Conservation (phyloP, 2,329 filamentous ascomycete genomes). For the Penicillium capsulatum region DNA sequence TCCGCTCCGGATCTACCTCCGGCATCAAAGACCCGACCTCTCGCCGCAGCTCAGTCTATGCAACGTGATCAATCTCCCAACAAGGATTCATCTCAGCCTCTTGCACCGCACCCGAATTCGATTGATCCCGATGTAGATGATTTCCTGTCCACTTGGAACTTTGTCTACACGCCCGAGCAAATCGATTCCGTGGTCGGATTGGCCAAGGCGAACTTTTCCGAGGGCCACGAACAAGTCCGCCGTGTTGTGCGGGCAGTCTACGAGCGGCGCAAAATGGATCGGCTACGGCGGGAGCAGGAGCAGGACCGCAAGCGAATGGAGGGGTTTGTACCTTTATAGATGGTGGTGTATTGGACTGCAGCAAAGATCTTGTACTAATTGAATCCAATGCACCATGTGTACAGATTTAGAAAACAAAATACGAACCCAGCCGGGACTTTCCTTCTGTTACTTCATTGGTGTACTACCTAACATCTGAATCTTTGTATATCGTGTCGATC, state of each 20-base stretch:
- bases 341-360: not conserved
- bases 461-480: too few relatives aligned
- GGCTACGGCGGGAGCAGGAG: conserved; percentile 29
- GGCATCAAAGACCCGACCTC: conserved; percentile 21
- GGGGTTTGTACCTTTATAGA: conserved; percentile 31
- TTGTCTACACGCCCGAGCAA: conserved; percentile 87
- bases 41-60: conserved; percentile 21
- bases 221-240: conserved; percentile 73
- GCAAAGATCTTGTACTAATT: too few relatives aligned
- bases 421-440: too few relatives aligned
- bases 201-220: conserved; percentile 79
- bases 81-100: conserved; percentile 15
- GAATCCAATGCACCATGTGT: too few relatives aligned
- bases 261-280: conserved; percentile 73
- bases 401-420: too few relatives aligned
- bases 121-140: conserved; percentile 81
- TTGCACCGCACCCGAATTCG: conserved; percentile 52
- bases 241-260: conserved; percentile 82
- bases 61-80: conserved; percentile 9
- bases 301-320: conserved; percentile 26
- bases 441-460: too few relatives aligned
- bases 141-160: conserved; percentile 96
- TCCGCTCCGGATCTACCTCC: conserved; percentile 30
- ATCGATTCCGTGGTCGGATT: conserved; percentile 79
- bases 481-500: too few relatives aligned